Conservation (phyloP, 306 rosid genomes). For the Cucurbita pepo region DNA sequence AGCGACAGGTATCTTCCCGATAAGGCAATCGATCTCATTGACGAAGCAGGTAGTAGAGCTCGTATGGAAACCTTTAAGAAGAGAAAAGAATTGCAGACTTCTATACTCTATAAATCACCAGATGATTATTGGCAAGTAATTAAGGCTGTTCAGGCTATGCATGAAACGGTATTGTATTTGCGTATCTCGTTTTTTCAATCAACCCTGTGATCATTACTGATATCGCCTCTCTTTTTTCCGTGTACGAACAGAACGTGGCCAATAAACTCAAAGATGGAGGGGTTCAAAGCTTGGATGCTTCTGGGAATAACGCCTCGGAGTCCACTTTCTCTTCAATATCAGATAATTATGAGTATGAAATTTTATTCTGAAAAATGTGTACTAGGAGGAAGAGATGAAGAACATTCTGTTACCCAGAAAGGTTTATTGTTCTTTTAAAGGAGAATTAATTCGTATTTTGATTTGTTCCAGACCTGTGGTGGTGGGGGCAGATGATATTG, state of each 20-base stretch:
- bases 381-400: neutral
- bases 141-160: conserved; percentile 55
- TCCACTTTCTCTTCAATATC: conserved; percentile 33
- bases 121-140: conserved; percentile 78
- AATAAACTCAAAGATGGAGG: conserved; percentile 38
- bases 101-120: conserved; percentile 49
- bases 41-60: conserved; percentile 96
- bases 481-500: conserved; percentile 12
- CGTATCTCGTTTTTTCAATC: neutral
- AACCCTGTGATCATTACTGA: conserved; percentile 1
- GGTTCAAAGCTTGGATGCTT: conserved; percentile 27
- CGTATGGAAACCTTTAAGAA: conserved; percentile 56
- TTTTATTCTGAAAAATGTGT: conserved; percentile 10
- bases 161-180: conserved; percentile 48
- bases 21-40: conserved; percentile 93
- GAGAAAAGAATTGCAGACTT: conserved; percentile 37
- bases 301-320: conserved; percentile 27
- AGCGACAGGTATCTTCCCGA: conserved; percentile 88
- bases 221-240: conserved; percentile 7
- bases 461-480: conserved; percentile 1
- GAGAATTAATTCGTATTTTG: neutral
- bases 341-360: conserved; percentile 40
- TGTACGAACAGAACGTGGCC: conserved; percentile 27
- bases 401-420: neutral
- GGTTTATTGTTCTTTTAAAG: neutral